Base-by-base conservation (phyloP, 2,329 filamentous ascomycete species). In the Lachnellula willkommii region DNA sequence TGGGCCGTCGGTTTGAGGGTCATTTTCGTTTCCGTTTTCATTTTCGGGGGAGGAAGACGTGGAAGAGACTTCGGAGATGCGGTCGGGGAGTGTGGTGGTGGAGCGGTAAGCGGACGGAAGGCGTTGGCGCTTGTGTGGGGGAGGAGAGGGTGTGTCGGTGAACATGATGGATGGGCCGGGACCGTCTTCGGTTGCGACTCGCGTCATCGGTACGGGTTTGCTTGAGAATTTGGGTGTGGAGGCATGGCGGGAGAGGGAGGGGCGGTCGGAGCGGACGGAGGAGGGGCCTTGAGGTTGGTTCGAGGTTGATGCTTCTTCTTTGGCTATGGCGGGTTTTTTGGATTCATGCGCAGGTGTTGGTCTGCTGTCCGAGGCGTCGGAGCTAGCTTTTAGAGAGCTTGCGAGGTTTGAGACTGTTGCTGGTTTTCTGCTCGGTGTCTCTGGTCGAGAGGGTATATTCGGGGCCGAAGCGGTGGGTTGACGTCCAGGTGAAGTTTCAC, bases 81-180 rank as follows among this genome's bases (percentile, higher is more conserved):
- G 55, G 49, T 60, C 60, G 2, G 62, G 53, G 14, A 60, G 39
- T 17, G 36, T 28, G 11, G 50, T 24, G 22, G 37, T 56, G 2
- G 56, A 26, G 22, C 45, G 58, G 52, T 69, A 69, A 3, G 67
- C 66, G 15, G 65, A 68, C 1, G 65, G 67, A 0, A 69, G 57
- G 17, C 63, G 63, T 24, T 52, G 36, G 2, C 54, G 57, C 42
- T 12, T 45, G n/a, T 53, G 55, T 15, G 59, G 54, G 24, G 65
- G 63, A 3, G 65, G 68, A 2, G 64, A 68, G 15, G 65, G 73
- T 60, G 59, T 65, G 52, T 84, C 76, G 9, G 82, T 83, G 70
- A 94, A 95, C 80, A 88, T 89, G 60, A 95, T 91, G 1, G 79
- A 85, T 1, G 86, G 85, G 0, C 84, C 86, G 1, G 80, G 75